These are phyloP conservation scores for Lanmaoa pseudosensibilis DNA, from an alignment of 768 basidiomycete genomes.

Conservation along the genomic window DNA sequence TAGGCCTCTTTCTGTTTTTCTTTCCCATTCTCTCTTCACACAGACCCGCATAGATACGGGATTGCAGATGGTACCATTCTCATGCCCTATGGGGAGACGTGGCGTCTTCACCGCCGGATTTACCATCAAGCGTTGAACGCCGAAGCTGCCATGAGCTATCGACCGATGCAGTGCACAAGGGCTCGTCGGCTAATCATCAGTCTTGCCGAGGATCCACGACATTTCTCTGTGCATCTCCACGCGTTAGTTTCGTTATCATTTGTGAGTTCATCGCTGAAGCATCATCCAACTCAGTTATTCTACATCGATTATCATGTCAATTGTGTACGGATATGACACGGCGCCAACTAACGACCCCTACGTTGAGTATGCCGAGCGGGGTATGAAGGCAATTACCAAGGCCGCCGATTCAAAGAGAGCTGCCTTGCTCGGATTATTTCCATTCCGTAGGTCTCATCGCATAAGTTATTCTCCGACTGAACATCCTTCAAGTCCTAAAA, in stretches of 20 bases:
- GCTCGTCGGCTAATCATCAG: slow-evolving; percentile 33
- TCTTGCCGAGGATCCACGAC: slow-evolving; percentile 30
- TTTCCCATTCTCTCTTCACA: not conserved
- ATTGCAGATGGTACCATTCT: slow-evolving; percentile 35
- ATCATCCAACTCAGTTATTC: slow-evolving; percentile 21
- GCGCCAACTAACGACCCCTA: slow-evolving; percentile 22
- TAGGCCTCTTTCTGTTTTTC: slow-evolving; percentile 1
- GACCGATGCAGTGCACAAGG: slow-evolving; percentile 35
- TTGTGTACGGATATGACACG: slow-evolving; percentile 28
- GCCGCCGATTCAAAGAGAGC: slow-evolving; percentile 19
- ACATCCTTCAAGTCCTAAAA: slow-evolving; percentile 17
- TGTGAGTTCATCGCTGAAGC: not conserved
- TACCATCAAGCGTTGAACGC: slow-evolving; percentile 37
- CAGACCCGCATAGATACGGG: slow-evolving; percentile 25
- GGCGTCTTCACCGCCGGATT: slow-evolving; percentile 37
- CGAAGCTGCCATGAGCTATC: slow-evolving; percentile 29
- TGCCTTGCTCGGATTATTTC: slow-evolving; percentile 25
- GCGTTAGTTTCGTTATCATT: slow-evolving; percentile 18
- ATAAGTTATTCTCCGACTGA: not conserved
- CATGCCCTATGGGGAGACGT: slow-evolving; percentile 39
- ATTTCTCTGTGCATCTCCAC: slow-evolving; percentile 25
- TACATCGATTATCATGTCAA: slow-evolving; percentile 27
- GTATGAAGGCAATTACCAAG: slow-evolving; percentile 19
- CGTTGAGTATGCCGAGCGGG: slow-evolving; percentile 18
- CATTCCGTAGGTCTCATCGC: slow-evolving; percentile 24